Evolutionary conservation across 2,329 filamentous ascomycete genomes (phyloP).

Genomic region (Penicillium sp.): DNA sequence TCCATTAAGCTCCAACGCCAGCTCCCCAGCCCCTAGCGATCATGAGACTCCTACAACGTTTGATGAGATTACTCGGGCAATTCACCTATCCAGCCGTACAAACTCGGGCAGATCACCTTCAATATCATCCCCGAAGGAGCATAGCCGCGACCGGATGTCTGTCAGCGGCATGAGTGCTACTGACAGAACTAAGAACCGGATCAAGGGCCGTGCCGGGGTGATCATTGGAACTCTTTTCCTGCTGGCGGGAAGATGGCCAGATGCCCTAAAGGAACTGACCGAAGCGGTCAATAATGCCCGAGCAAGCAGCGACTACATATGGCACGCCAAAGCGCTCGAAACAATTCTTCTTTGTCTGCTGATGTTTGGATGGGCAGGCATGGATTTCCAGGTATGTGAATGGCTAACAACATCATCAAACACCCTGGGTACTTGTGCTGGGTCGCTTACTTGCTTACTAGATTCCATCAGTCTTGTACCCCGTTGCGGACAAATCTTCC

Average conservation of each 20-base stretch:
- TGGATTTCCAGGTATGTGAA: slow-evolving; percentile 64
- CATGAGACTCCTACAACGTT: slow-evolving; percentile 54
- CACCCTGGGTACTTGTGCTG: neutral
- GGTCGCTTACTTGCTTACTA: slow-evolving; percentile 21
- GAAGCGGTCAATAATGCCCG: slow-evolving; percentile 77
- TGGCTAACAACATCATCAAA: neutral
- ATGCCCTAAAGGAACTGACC: slow-evolving; percentile 77
- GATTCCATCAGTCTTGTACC: slow-evolving; percentile 56
- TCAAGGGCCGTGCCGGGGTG: slow-evolving; percentile 74
- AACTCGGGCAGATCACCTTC: slow-evolving; percentile 39
- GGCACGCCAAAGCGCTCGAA: slow-evolving; percentile 94
- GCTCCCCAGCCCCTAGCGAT: slow-evolving; percentile 36
- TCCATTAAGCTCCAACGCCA: slow-evolving; percentile 39
- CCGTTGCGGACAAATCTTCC: slow-evolving; percentile 49
- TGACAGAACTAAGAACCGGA: slow-evolving; percentile 75
- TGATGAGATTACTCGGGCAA: slow-evolving; percentile 50
- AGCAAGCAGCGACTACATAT: slow-evolving; percentile 84
- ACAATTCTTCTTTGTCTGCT: slow-evolving; percentile 78
- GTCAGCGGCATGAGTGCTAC: slow-evolving; percentile 70
- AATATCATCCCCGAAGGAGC: slow-evolving; percentile 49
- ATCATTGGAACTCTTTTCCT: slow-evolving; percentile 83
- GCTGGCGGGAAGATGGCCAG: slow-evolving; percentile 83
- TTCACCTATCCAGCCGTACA: slow-evolving; percentile 38
- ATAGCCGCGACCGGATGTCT: slow-evolving; percentile 60
- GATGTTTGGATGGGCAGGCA: slow-evolving; percentile 76